Conservation (phyloP, 208 protist genomes). For the Porcisia hertigi region DNA sequence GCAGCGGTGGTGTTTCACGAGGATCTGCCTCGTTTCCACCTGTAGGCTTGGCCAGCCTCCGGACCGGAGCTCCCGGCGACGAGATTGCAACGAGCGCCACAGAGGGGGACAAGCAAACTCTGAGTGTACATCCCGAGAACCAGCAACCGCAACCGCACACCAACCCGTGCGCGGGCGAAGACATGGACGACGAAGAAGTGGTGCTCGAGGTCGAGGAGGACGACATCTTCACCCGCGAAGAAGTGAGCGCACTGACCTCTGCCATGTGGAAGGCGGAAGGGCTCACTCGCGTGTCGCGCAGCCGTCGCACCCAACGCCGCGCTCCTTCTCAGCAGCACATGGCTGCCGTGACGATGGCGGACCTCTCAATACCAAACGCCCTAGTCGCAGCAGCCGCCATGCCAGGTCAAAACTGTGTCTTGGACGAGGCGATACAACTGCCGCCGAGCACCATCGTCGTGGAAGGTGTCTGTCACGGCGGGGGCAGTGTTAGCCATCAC, state of each 20-base stretch:
- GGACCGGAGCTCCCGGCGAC: background rate
- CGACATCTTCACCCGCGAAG: slow-evolving; percentile 23
- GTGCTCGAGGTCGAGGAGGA: background rate
- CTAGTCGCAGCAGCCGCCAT: background rate
- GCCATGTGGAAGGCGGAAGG: slow-evolving; percentile 37
- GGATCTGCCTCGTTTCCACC: background rate
- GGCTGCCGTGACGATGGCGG: background rate
- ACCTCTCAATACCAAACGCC: background rate
- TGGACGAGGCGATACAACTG: background rate
- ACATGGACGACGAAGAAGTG: slow-evolving; percentile 2
- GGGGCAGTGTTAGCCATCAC: background rate
- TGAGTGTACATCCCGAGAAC: background rate
- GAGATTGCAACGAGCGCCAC: background rate
- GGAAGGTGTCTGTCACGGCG: background rate
- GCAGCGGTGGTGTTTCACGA: background rate
- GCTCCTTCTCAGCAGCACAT: background rate
- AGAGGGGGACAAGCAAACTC: background rate
- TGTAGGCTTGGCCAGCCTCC: background rate
- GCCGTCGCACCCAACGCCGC: background rate
- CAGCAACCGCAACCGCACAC: background rate
- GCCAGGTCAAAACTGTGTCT: background rate
- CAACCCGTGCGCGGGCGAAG: background rate
- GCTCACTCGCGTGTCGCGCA: slow-evolving; percentile 17
- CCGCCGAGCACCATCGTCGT: background rate
- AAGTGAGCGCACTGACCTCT: slow-evolving; percentile 21